Conservation (phyloP, 345 rosid species). For the Noccaea caerulescens region DNA sequence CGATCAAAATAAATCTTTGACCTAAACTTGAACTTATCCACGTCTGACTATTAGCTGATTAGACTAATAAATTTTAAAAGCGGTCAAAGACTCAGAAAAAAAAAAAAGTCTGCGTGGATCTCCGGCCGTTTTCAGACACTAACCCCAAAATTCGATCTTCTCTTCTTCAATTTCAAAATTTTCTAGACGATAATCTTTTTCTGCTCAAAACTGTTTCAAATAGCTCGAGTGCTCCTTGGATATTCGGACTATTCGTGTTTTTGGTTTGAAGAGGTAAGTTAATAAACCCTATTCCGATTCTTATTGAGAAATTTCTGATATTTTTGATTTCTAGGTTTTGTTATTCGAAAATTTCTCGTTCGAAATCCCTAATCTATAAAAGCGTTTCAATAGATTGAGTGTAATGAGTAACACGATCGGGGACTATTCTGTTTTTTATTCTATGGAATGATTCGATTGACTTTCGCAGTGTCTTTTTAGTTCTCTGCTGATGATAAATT, state of each 20-base stretch:
- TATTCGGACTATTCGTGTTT: not conserved
- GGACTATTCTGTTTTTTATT: not conserved
- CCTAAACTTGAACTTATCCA: conserved; percentile 35
- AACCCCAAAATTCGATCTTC: not conserved
- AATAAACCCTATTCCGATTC: conserved; percentile 13
- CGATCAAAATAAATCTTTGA: conserved; percentile 15
- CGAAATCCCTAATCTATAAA: not conserved
- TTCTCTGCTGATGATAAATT: not conserved
- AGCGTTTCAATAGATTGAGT: not conserved
- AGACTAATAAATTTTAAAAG: not conserved
- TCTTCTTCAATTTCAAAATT: not conserved
- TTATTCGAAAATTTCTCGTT: conserved; percentile 11
- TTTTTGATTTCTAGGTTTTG: not conserved
- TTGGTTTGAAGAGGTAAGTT: conserved; percentile 10
- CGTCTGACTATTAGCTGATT: conserved; percentile 23
- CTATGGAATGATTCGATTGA: conserved; percentile 7
- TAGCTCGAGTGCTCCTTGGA: not conserved
- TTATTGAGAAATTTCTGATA: not conserved
- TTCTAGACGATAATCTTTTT: not conserved
- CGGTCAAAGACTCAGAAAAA: not conserved
- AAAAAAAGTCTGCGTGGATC: conserved; percentile 35
- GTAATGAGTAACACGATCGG: not conserved
- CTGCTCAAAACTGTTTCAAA: not conserved
- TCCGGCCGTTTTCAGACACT: conserved; percentile 36
- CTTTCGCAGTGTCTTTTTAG: not conserved